Evolutionary conservation across 352 stramenopile species (phyloP), one percentile per base, ranked within the genome.

Genomic region (Pythium brachiatum): DNA sequence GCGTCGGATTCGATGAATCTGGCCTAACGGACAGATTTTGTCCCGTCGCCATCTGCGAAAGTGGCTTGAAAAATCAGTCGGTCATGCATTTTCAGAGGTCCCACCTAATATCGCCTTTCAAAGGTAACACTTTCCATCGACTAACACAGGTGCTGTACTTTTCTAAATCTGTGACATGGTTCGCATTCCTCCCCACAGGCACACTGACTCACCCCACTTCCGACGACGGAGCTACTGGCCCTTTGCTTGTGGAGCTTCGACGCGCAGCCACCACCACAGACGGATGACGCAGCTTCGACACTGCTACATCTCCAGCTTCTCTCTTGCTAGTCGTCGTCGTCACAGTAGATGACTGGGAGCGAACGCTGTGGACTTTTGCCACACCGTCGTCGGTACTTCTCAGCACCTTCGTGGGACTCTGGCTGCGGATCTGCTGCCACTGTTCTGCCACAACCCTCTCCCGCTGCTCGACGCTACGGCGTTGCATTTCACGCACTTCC

Each of bases 401-500:
- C 34, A 2, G 2, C 34, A 12, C 36, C 36, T 44, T 44, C 12
- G 36, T 44, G 15, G 36, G 36, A 44, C 36, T 44, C 36, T 44
- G 36, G 16, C 36, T 44, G 12, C 36, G 36, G 13, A 44, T 44
- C 36, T 29, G 47, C 18, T 41, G 16, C 53, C 27, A 36, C 32
- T 59, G 53, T 2, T 36, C 34, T 9, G 21, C 12, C 15, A 50
- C 34, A 16, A 39, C 54, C 12, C 25, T 16, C 38, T 36, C 54
- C 5, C 39, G 23, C 31, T 55, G 31, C 25, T 50, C 47, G 6
- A 56, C 13, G 2, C 15, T 57, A 96, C 29, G 67, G 1, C 18
- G n/a, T 20, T 65, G 57, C 61, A 80, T 73, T 47, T 80, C 73
- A 3, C 66, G 66, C 16, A 74, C 68, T 31, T 80, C 73, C 63